Percentiles rank a stretch among this genome's conserved stretches.
Conservation (phyloP, 768 basidiomycete species). For the Phaffia australis region DNA sequence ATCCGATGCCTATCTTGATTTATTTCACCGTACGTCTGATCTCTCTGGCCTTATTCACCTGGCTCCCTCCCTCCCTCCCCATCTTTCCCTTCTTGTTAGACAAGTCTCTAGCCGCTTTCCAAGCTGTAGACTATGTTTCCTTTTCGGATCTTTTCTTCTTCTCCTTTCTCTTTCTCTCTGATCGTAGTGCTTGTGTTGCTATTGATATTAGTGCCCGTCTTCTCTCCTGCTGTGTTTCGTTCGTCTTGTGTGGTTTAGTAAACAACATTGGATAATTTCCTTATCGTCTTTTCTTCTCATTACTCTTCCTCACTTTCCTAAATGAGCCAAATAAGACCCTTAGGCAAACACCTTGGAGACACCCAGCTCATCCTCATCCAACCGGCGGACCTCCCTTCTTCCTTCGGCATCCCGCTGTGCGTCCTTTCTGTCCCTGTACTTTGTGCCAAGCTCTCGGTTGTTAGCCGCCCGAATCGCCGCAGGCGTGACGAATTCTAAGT, state of each 20-base stretch:
- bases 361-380: conserved; percentile 65
- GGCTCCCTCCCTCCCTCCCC: too few species aligned
- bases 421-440: conserved; percentile 71
- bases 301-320: not conserved
- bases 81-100: too few species aligned
- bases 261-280: too few species aligned
- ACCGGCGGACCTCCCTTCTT: conserved; percentile 42
- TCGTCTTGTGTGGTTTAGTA: not conserved
- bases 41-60: too few species aligned
- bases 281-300: not conserved
- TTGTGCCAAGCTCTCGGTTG: conserved; percentile 63
- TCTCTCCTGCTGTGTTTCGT: not conserved
- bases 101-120: too few species aligned
- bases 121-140: too few species aligned
- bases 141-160: not conserved
- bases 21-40: too few species aligned
- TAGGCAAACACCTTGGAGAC: conserved; percentile 84
- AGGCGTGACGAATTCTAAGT: conserved; percentile 80
- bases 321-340: conserved; percentile 27
- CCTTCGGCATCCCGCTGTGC: conserved; percentile 55
- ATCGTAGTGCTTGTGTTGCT: too few species aligned
- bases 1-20: too few species aligned
- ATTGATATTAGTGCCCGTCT: too few species aligned
- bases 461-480: conserved; percentile 60
- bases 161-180: not conserved